A percentile compares a stretch with the other conserved stretches of the same genome.
Evolutionary conservation across 2,329 filamentous ascomycete genomes (phyloP).

Genomic region (Coleophoma eucalyptorum): DNA sequence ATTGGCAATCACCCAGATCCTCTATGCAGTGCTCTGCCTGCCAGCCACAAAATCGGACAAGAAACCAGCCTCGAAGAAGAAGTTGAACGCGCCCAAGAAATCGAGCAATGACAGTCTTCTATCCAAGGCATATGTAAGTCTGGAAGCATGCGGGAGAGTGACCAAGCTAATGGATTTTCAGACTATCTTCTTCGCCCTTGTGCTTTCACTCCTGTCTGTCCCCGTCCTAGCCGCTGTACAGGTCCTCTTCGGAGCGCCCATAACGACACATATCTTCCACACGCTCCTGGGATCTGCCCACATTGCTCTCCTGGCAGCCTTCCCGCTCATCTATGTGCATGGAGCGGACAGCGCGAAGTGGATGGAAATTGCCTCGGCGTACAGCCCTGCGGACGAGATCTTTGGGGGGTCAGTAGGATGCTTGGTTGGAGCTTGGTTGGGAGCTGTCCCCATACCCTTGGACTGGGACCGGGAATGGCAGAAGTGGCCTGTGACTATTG

Average conservation of each 20-base stretch:
- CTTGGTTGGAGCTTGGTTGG: conserved; percentile 81
- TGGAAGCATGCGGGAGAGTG: too few species aligned
- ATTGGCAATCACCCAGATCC: conserved; percentile 60
- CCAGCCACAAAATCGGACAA: conserved; percentile 51
- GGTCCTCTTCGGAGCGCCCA: conserved; percentile 87
- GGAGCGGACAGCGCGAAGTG: conserved; percentile 72
- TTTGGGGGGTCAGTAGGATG: conserved; percentile 81
- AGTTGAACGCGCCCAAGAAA: conserved; percentile 24
- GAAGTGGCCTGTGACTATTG: conserved; percentile 90
- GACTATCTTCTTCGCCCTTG: conserved; percentile 67
- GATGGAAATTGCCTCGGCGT: conserved; percentile 62
- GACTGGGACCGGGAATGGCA: conserved; percentile 99
- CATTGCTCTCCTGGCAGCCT: conserved; percentile 71
- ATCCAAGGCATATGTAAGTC: too few species aligned
- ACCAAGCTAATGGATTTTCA: conserved; percentile 31
- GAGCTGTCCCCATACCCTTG: conserved; percentile 89
- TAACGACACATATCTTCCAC: conserved; percentile 74
- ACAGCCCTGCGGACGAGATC: conserved; percentile 75
- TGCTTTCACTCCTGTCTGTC: conserved; percentile 42
- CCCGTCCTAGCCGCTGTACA: conserved; percentile 52
- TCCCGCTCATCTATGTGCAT: conserved; percentile 81
- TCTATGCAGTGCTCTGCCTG: conserved; percentile 59
- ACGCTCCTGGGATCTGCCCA: conserved; percentile 80
- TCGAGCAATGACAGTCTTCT: conserved; percentile 9
- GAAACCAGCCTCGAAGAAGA: conserved; percentile 46